A percentile compares a stretch with the other conserved stretches of the same genome.
Evolutionary conservation across 2,329 filamentous ascomycete genomes (phyloP).

Genomic region (Neospermospora avenae): DNA sequence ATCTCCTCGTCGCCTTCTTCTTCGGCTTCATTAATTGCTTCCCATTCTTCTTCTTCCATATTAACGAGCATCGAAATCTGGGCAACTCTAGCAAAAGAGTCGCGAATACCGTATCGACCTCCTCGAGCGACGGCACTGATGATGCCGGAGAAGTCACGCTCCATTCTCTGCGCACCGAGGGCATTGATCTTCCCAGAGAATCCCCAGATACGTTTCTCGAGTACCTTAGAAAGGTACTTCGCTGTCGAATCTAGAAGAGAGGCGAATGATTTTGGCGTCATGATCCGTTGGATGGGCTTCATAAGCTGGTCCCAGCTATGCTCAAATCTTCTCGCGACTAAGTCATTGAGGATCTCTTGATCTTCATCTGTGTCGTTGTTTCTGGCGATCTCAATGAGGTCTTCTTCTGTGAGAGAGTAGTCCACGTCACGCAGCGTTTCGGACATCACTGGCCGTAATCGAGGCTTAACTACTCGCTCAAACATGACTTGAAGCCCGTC

Average conservation of each 20-base stretch:
- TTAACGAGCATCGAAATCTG: constrained; percentile 86
- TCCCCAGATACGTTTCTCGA: constrained; percentile 85
- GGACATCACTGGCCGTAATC: constrained; percentile 76
- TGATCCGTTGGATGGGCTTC: constrained; percentile 76
- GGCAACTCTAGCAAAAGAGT: constrained; percentile 70
- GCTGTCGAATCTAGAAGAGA: constrained; percentile 73
- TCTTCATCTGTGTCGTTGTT: constrained; percentile 47
- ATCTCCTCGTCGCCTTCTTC: constrained; percentile 60
- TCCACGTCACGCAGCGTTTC: constrained; percentile 92
- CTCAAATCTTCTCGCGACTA: constrained; percentile 77
- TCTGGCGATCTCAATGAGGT: constrained; percentile 53
- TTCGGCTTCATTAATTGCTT: constrained; percentile 59
- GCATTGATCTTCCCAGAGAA: constrained; percentile 74
- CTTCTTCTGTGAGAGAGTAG: constrained; percentile 68
- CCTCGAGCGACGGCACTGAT: constrained; percentile 65
- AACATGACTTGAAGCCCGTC: constrained; percentile 86
- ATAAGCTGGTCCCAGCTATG: constrained; percentile 83
- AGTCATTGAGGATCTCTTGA: constrained; percentile 52
- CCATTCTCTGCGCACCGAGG: constrained; percentile 77
- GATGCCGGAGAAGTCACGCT: constrained; percentile 78
- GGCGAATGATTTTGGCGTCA: constrained; percentile 74
- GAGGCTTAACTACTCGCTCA: constrained; percentile 79
- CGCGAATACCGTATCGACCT: constrained; percentile 71
- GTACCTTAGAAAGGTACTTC: constrained; percentile 68
- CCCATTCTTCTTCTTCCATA: constrained; percentile 96